Percentiles rank a stretch among this genome's conserved stretches.
Conservation (phyloP, 495 filamentous ascomycete species). For the Penicillium arizonense region DNA sequence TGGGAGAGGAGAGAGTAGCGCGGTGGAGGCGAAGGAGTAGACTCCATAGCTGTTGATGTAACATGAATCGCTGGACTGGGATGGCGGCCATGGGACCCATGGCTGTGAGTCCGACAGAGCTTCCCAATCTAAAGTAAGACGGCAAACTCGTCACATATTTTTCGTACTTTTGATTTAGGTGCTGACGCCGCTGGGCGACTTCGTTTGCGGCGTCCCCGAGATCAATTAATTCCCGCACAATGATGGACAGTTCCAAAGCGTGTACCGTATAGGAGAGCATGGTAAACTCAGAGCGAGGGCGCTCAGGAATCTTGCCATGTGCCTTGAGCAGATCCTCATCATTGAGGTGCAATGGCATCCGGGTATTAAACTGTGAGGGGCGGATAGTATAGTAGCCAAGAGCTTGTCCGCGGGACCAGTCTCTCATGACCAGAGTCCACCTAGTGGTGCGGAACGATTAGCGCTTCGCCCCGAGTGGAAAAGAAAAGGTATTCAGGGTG, state of each 20-base stretch:
- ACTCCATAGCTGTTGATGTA: conserved; percentile 35
- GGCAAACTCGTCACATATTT: conserved; percentile 20
- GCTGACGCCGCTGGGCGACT: not conserved
- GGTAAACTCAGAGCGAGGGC: conserved; percentile 29
- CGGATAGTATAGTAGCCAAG: conserved; percentile 27
- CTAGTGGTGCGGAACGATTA: not conserved
- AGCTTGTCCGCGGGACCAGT: conserved; percentile 25
- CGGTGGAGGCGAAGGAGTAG: conserved; percentile 28
- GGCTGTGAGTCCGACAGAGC: conserved; percentile 18
- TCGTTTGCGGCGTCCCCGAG: not conserved
- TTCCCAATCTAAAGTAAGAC: conserved; percentile 24
- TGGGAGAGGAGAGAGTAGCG: conserved; percentile 12
- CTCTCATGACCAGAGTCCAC: conserved; percentile 27
- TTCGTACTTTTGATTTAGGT: conserved; percentile 21
- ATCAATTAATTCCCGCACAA: conserved; percentile 27
- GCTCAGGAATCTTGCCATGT: conserved; percentile 13
- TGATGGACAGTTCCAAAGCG: conserved; percentile 15
- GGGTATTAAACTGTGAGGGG: conserved; percentile 26
- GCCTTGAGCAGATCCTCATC: conserved; percentile 19
- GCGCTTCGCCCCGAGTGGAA: too few species aligned
- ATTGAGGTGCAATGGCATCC: conserved; percentile 25
- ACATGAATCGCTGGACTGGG: conserved; percentile 29
- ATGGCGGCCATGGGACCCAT: conserved; percentile 23
- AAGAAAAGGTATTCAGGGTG: not conserved
- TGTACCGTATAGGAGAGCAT: conserved; percentile 29